Conservation (phyloP, 169 alveolate genomes). For the Eimeria maxima region DNA sequence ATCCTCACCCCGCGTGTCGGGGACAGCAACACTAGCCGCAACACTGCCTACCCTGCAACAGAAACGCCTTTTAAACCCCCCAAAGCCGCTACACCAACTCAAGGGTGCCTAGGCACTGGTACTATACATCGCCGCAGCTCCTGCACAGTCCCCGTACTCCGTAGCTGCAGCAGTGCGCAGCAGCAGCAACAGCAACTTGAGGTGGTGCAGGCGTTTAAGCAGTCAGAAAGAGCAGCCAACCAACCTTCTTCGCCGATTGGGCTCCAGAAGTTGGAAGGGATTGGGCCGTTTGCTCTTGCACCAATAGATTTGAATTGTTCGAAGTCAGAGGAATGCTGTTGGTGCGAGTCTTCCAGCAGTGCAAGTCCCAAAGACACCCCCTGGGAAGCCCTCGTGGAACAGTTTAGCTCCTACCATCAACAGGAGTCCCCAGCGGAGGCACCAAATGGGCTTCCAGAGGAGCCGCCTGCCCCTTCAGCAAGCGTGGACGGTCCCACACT, state of each 20-base stretch:
- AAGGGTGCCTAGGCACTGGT: not conserved
- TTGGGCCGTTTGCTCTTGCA: not conserved
- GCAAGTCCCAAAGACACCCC: not conserved
- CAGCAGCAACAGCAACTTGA: conserved; percentile 1
- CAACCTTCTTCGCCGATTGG: not conserved
- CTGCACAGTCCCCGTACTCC: not conserved
- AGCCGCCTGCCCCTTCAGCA: not conserved
- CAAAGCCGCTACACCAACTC: not conserved
- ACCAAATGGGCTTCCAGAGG: not conserved
- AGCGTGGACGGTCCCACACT: not conserved
- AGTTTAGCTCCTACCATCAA: not conserved
- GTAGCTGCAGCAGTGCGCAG: not conserved
- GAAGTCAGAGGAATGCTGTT: not conserved
- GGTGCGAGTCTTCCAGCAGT: not conserved
- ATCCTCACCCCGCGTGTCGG: not conserved
- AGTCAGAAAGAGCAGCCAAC: not conserved
- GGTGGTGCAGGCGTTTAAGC: not conserved
- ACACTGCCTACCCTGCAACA: not conserved
- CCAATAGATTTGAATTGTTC: not conserved
- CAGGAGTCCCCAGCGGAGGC: not conserved
- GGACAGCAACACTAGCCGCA: not conserved
- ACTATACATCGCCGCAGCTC: not conserved
- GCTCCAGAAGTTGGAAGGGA: not conserved
- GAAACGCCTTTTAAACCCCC: not conserved
- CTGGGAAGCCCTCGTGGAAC: not conserved